phyloP scores from a whole-genome alignment of 345 rosid species.

The Gossypium raimondii region DNA sequence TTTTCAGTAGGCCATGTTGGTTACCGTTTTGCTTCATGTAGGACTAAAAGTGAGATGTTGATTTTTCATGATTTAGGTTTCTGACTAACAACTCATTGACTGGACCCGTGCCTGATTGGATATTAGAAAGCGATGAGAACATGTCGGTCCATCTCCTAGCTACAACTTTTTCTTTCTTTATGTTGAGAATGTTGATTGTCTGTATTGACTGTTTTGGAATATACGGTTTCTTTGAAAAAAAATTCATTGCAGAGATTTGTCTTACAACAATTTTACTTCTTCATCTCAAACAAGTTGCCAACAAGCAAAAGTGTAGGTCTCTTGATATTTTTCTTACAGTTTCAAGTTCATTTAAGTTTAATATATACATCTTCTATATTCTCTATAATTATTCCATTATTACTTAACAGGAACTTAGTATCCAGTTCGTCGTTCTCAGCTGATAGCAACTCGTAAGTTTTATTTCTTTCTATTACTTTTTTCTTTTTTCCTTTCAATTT shows the following conservation, averaged over 20 bases:
- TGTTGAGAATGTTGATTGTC: background rate
- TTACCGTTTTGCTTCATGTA: background rate
- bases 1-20: background rate
- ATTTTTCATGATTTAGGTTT: slow-evolving; percentile 40
- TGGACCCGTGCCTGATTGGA: slow-evolving; percentile 59
- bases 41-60: background rate
- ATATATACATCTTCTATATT: background rate
- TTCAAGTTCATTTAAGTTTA: background rate
- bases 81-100: slow-evolving; percentile 67
- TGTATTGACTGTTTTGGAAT: background rate
- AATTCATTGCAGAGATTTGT: slow-evolving; percentile 59
- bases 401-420: slow-evolving; percentile 54
- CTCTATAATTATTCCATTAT: slow-evolving; percentile 11
- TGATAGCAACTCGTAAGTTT: slow-evolving; percentile 53
- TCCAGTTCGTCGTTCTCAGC: slow-evolving; percentile 44
- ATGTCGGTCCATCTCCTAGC: slow-evolving; percentile 40
- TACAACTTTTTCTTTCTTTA: background rate
- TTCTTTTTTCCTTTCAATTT: background rate
- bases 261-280: slow-evolving; percentile 76
- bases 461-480: background rate
- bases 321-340: slow-evolving; percentile 3
- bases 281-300: slow-evolving; percentile 38
- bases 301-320: slow-evolving; percentile 43
- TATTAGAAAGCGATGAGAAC: slow-evolving; percentile 16
- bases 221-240: background rate